Evolutionary conservation across 2,329 filamentous ascomycete species (phyloP).

Genomic region (Paraphoma sp.): DNA sequence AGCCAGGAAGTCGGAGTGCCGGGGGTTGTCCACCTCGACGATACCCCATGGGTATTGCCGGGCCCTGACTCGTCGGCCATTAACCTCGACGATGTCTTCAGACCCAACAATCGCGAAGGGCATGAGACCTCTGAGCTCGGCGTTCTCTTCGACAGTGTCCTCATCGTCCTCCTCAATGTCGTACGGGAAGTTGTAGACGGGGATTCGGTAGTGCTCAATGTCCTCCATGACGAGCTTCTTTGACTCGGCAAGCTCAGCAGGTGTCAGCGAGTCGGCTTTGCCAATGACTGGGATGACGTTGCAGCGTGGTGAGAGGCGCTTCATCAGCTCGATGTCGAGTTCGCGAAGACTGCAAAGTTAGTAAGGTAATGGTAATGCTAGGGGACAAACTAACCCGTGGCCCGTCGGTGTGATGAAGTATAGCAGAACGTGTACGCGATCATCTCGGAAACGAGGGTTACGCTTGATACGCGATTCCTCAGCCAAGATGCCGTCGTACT

Average conservation of each 20-base stretch:
- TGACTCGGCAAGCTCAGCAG: conserved; percentile 94
- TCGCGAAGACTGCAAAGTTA: conserved; percentile 78
- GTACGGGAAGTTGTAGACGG: conserved; percentile 99
- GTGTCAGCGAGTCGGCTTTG: conserved; percentile 96
- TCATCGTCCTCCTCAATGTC: conserved; percentile 99
- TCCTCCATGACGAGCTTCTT: conserved; percentile 99
- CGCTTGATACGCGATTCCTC: conserved; percentile 99
- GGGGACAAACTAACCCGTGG: conserved; percentile 71
- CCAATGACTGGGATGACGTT: conserved; percentile 99
- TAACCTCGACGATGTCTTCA: conserved; percentile 93
- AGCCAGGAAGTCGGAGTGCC: conserved; percentile 97
- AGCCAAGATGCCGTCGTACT: conserved; percentile 99
- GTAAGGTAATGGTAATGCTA: conserved; percentile 1
- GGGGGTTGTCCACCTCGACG: conserved; percentile 98
- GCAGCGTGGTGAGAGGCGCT: conserved; percentile 94
- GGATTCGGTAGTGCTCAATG: conserved; percentile 99
- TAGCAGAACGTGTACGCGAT: conserved; percentile 95
- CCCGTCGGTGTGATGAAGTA: conserved; percentile 99
- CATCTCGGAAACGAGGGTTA: conserved; percentile 99
- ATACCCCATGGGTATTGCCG: conserved; percentile 99
- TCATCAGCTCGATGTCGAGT: conserved; percentile 99
- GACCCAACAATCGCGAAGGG: conserved; percentile 98
- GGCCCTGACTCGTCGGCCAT: conserved; percentile 88
- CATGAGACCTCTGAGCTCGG: conserved; percentile 96
- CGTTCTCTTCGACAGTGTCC: conserved; percentile 98